phyloP scores from a whole-genome alignment of 2,329 filamentous ascomycete genomes.

The Talaromyces albobiverticillius region DNA sequence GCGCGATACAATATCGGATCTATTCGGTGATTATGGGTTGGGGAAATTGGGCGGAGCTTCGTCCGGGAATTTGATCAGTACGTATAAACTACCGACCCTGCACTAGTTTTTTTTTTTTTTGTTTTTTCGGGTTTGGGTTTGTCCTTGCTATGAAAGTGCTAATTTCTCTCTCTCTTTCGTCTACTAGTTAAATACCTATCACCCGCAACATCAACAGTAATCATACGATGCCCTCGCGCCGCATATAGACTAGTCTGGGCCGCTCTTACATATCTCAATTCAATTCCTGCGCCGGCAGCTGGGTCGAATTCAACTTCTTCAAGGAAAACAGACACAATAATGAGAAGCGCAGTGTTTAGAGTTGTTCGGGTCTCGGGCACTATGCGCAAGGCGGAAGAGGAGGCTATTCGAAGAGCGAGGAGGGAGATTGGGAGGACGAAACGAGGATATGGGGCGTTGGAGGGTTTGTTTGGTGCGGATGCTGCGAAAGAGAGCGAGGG shows the following conservation, averaged over 20 bases:
- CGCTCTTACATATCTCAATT: constrained; percentile 75
- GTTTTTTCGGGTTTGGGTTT: neutral
- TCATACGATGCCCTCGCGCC: constrained; percentile 76
- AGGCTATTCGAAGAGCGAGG: constrained; percentile 76
- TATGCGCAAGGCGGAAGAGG: constrained; percentile 86
- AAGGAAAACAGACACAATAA: neutral
- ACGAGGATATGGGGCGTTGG: constrained; percentile 40
- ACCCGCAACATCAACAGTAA: constrained; percentile 87
- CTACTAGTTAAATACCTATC: constrained; percentile 84
- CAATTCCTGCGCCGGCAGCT: constrained; percentile 53
- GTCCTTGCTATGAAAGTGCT: too few species aligned
- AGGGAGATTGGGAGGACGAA: constrained; percentile 67
- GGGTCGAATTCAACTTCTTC: neutral
- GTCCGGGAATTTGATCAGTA: constrained; percentile 66
- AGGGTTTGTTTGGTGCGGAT: constrained; percentile 25
- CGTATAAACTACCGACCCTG: too few species aligned
- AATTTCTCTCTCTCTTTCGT: too few species aligned
- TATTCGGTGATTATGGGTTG: constrained; percentile 88
- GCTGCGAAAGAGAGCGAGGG: constrained; percentile 27
- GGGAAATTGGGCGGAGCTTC: constrained; percentile 59
- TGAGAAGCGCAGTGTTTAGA: constrained; percentile 67
- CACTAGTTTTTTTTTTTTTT: too few species aligned
- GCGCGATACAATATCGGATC: constrained; percentile 63
- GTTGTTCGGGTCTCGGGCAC: constrained; percentile 89
- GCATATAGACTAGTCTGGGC: constrained; percentile 90